Evolutionary conservation across 1,284 basidiomycete species (phyloP).

Genomic region (Puccinia coronata): DNA sequence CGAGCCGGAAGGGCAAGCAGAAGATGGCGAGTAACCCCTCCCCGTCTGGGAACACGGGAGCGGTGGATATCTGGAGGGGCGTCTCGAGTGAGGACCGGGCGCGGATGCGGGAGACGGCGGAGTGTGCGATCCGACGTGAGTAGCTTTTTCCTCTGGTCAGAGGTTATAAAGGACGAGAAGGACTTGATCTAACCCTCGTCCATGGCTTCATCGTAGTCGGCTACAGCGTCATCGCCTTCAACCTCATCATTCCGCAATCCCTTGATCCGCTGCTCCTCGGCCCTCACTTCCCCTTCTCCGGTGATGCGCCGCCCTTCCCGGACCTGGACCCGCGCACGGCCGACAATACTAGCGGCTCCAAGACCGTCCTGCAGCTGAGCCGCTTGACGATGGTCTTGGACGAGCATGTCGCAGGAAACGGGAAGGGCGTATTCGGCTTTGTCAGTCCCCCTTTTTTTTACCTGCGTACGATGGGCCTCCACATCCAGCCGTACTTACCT

Average conservation of each 20-base stretch:
- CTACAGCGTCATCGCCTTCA: conserved; percentile 35
- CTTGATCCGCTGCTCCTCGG: conserved; percentile 1
- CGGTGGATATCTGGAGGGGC: conserved; percentile 38
- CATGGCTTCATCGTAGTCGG: no score
- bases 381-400: conserved; percentile 39
- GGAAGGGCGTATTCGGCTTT: conserved; percentile 39
- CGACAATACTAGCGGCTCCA: neutral
- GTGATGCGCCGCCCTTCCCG: conserved; percentile 22
- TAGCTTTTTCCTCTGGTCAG: neutral
- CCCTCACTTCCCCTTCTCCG: conserved; percentile 28
- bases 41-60: neutral
- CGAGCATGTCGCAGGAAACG: conserved; percentile 7
- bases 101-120: conserved; percentile 1
- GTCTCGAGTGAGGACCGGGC: neutral
- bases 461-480: neutral
- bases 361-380: conserved; percentile 27
- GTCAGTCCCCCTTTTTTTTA: neutral
- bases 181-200: neutral
- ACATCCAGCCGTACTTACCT: neutral
- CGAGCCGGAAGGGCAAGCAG: conserved; percentile 8
- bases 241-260: conserved; percentile 42
- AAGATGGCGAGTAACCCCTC: neutral
- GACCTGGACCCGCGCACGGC: conserved; percentile 29
- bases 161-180: neutral
- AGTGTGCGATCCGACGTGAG: conserved; percentile 32